Evolutionary conservation across 352 stramenopile genomes (phyloP).

Genomic region (Phytophthora meadii): DNA sequence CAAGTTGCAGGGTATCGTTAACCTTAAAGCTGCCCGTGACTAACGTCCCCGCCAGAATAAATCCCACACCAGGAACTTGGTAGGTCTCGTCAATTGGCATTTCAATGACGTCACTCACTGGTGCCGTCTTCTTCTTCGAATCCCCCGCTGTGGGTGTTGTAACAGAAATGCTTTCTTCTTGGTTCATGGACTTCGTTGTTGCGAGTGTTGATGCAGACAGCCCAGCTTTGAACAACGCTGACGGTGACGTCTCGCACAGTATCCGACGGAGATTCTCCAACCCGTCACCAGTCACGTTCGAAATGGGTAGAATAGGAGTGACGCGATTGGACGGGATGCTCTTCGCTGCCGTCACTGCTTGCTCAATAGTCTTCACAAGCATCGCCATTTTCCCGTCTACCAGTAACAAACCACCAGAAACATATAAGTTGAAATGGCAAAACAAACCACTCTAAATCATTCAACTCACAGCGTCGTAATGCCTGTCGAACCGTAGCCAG

Average conservation of each 20-base stretch:
- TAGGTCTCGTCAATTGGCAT: conserved; percentile 92
- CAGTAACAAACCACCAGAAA: not conserved
- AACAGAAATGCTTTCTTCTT: conserved; percentile 44
- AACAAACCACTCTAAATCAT: not conserved
- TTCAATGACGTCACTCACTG: conserved; percentile 63
- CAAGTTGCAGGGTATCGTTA: conserved; percentile 90
- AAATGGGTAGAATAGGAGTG: conserved; percentile 97
- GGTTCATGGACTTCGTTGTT: conserved; percentile 66
- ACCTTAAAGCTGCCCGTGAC: conserved; percentile 91
- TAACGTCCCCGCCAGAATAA: conserved; percentile 95
- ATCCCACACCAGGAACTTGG: conserved; percentile 94
- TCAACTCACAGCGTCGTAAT: conserved; percentile 72
- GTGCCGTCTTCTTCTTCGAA: conserved; percentile 24
- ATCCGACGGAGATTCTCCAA: conserved; percentile 80
- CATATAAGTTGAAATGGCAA: not conserved
- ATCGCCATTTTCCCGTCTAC: conserved; percentile 93
- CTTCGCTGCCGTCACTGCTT: conserved; percentile 89
- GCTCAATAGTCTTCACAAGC: conserved; percentile 89
- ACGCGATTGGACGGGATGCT: conserved; percentile 92
- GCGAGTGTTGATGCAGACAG: conserved; percentile 64
- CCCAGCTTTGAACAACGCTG: conserved; percentile 77
- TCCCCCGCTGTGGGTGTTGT: conserved; percentile 13
- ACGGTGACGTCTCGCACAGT: conserved; percentile 72
- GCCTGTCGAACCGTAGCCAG: conserved; percentile 89
- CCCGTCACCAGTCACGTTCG: conserved; percentile 97